Conservation (phyloP, 2,329 filamentous ascomycete genomes). For the Juglanconis sp. region DNA sequence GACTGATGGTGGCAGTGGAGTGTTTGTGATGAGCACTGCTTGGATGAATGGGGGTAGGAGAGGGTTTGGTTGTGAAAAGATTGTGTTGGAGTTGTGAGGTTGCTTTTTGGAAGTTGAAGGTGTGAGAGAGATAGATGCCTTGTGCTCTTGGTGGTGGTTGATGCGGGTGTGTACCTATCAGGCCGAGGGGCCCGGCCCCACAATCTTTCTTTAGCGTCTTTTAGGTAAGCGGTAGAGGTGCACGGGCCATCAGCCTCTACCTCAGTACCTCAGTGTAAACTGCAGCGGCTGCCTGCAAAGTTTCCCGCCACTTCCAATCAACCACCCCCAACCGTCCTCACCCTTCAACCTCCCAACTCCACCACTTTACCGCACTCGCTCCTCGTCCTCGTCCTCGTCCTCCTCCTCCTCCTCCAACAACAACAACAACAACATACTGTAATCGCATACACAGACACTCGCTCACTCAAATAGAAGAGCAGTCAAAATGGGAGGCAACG, state of each 20-base stretch:
- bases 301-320: slow-evolving; percentile 8
- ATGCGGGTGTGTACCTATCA: no score
- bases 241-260: no score
- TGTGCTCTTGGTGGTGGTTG: no score
- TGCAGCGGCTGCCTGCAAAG: neutral
- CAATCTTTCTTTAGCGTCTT: no score
- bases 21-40: neutral
- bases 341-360: neutral
- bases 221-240: no score
- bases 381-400: neutral
- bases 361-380: neutral
- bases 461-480: no score
- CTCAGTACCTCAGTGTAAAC: no score
- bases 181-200: no score
- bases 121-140: no score
- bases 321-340: neutral
- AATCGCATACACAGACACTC: slow-evolving; percentile 21
- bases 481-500: slow-evolving; percentile 73
- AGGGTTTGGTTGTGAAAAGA: neutral
- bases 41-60: neutral
- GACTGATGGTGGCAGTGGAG: slow-evolving; percentile 13
- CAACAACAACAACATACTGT: neutral
- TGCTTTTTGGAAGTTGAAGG: no score
- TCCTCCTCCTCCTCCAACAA: neutral
- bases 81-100: neutral